Conservation (phyloP, 805 yeast species). For the Metschnikowia gelsemii region DNA sequence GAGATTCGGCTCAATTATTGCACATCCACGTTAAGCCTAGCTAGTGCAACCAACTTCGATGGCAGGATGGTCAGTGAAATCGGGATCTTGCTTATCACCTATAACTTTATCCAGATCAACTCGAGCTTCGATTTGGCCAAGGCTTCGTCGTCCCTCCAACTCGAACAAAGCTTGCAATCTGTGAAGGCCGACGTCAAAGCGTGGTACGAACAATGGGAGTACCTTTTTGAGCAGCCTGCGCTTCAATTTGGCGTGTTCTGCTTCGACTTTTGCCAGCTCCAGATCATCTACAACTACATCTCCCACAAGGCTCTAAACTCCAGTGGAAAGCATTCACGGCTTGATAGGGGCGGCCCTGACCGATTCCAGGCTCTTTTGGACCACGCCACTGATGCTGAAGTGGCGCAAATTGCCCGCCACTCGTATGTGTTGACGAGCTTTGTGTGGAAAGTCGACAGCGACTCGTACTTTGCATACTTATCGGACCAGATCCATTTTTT, state of each 20-base stretch:
- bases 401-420: conserved; percentile 41
- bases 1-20: conserved; percentile 59
- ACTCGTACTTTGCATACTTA: conserved; percentile 63
- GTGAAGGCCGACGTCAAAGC: conserved; percentile 49
- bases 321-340: no score
- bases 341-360: conserved; percentile 24
- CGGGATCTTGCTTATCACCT: conserved; percentile 55
- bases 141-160: conserved; percentile 11
- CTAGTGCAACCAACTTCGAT: conserved; percentile 72
- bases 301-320: conserved; percentile 18
- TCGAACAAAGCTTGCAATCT: conserved; percentile 28
- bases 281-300: conserved; percentile 45
- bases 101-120: conserved; percentile 51
- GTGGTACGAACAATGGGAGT: conserved; percentile 73
- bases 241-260: conserved; percentile 73
- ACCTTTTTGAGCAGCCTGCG: conserved; percentile 65
- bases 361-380: conserved; percentile 25
- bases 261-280: conserved; percentile 58
- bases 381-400: conserved; percentile 27
- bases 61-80: conserved; percentile 82
- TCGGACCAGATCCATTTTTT: conserved; percentile 67
- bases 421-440: conserved; percentile 44
- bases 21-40: conserved; percentile 52
- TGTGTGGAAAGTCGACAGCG: conserved; percentile 42
- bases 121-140: conserved; percentile 19